phyloP scores from a whole-genome alignment of 2,329 filamentous ascomycete genomes.

The Cordyceps tenuipes region DNA sequence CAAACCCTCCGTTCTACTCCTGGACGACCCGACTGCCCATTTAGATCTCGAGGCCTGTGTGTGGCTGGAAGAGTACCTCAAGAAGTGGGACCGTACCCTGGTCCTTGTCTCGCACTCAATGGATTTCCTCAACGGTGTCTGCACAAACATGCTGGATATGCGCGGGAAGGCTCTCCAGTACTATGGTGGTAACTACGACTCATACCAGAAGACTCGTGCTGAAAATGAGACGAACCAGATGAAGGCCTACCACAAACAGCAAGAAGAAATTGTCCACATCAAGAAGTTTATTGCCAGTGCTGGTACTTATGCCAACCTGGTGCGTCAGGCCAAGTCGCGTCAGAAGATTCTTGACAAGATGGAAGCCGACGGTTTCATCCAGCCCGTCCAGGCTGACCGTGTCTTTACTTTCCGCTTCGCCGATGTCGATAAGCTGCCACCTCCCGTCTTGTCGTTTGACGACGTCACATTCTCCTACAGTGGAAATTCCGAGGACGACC shows the following conservation, averaged over 20 bases:
- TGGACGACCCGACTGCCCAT: constrained; percentile 97
- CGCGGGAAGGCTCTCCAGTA: constrained; percentile 79
- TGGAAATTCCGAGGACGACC: constrained; percentile 76
- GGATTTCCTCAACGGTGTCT: constrained; percentile 99
- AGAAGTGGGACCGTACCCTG: constrained; percentile 98
- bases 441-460: constrained; percentile 92
- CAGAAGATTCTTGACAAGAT: constrained; percentile 99
- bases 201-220: constrained; percentile 84
- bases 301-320: constrained; percentile 99
- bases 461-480: constrained; percentile 98
- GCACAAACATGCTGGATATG: constrained; percentile 98
- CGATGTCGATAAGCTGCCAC: constrained; percentile 98
- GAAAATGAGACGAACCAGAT: constrained; percentile 98
- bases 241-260: constrained; percentile 98
- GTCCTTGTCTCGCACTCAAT: constrained; percentile 95
- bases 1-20: constrained; percentile 88
- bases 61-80: constrained; percentile 98
- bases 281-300: constrained; percentile 99
- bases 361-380: constrained; percentile 98
- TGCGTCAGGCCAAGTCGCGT: constrained; percentile 95
- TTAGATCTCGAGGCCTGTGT: constrained; percentile 98
- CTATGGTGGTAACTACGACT: constrained; percentile 99
- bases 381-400: constrained; percentile 74
- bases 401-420: constrained; percentile 98
- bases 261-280: constrained; percentile 98